These are phyloP conservation scores for Eleusine indica DNA, from an alignment of 176 grass and related monocot species.

Conservation along the genomic window DNA sequence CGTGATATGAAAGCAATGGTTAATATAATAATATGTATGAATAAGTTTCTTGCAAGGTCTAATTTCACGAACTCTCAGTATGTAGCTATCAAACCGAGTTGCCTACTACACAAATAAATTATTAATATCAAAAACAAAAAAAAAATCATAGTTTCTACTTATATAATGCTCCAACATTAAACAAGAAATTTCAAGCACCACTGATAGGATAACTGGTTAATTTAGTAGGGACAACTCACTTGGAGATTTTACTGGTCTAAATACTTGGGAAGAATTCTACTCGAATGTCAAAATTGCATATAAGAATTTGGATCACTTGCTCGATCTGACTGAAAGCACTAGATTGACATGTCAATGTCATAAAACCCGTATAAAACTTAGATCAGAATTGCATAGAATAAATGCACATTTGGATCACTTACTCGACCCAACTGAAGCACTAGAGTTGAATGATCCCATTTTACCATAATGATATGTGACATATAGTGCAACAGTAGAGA, in stretches of 20 bases:
- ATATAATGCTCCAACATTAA: constrained; percentile 1
- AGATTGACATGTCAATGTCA: not conserved
- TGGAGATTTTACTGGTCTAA: not conserved
- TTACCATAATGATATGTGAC: not conserved
- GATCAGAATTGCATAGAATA: not conserved
- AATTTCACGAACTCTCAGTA: not conserved
- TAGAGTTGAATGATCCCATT: constrained; percentile 18
- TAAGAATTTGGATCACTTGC: not conserved
- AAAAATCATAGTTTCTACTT: not conserved
- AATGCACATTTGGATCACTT: constrained; percentile 1
- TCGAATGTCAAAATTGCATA: not conserved
- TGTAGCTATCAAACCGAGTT: constrained; percentile 13
- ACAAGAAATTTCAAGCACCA: not conserved
- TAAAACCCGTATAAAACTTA: not conserved
- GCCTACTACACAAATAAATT: not conserved
- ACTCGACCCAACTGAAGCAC: not conserved
- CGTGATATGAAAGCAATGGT: not conserved
- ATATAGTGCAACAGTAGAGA: not conserved
- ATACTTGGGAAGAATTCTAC: not conserved
- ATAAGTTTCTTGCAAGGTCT: not conserved
- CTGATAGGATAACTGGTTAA: not conserved
- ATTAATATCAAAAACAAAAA: not conserved
- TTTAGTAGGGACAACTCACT: not conserved
- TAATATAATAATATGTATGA: not conserved
- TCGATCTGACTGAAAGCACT: not conserved